Evolutionary conservation across 768 basidiomycete genomes (phyloP).

Genomic region (Lentinula aciculospora): DNA sequence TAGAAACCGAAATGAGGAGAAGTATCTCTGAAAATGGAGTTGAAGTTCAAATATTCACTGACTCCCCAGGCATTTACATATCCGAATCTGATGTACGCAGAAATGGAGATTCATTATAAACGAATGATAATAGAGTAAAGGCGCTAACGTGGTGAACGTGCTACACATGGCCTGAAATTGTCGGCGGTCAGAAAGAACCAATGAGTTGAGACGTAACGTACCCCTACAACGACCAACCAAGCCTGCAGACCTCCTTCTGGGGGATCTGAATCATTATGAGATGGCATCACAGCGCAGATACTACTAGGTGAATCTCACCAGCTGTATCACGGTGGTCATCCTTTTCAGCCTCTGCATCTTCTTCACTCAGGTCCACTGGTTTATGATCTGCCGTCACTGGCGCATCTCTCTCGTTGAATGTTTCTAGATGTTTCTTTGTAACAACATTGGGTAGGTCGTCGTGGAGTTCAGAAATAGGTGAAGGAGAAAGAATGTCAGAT

Average conservation of each 20-base stretch:
- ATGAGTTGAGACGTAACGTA: constrained; percentile 9
- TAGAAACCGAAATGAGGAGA: constrained; percentile 16
- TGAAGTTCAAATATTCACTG: constrained; percentile 19
- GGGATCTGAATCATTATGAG: constrained; percentile 9
- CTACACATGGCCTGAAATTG: constrained; percentile 37
- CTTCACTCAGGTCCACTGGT: background rate
- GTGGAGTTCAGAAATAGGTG: background rate
- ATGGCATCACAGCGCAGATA: background rate
- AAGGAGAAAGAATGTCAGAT: background rate
- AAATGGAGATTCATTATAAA: background rate
- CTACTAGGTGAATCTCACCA: background rate
- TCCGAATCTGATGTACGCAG: constrained; percentile 39
- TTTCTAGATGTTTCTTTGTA: background rate
- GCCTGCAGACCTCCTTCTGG: constrained; percentile 37
- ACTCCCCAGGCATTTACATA: constrained; percentile 76
- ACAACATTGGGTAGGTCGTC: background rate
- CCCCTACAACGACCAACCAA: constrained; percentile 34
- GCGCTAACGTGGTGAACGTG: constrained; percentile 39
- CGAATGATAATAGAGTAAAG: background rate
- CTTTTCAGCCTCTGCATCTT: background rate
- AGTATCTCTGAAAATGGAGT: background rate
- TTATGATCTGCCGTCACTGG: background rate
- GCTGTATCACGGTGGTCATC: background rate
- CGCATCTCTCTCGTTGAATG: background rate
- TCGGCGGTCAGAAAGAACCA: background rate